Conservation (phyloP, 805 yeast genomes). For the Pichia gijzeniarum region DNA sequence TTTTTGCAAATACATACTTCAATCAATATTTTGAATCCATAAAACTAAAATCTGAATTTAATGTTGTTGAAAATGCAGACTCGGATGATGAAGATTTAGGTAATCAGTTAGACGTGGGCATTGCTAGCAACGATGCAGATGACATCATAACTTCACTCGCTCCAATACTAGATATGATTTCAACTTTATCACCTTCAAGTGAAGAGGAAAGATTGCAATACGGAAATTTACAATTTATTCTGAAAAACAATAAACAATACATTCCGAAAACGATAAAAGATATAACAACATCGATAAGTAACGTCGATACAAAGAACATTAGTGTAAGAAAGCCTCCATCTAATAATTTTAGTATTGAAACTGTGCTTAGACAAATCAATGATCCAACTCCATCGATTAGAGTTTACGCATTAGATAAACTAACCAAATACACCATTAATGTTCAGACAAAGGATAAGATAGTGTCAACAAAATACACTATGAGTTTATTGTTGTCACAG, state of each 20-base stretch:
- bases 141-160: slow-evolving; percentile 29
- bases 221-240: slow-evolving; percentile 11
- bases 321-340: neutral
- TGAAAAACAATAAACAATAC: neutral
- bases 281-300: slow-evolving; percentile 5
- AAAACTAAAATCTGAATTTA: slow-evolving; percentile 1
- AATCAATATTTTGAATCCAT: slow-evolving; percentile 3
- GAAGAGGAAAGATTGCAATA: slow-evolving; percentile 5
- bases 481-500: slow-evolving; percentile 56
- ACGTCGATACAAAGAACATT: neutral
- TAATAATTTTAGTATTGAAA: slow-evolving; percentile 39
- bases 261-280: slow-evolving; percentile 4
- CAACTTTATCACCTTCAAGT: slow-evolving; percentile 1
- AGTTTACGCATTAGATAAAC: slow-evolving; percentile 72
- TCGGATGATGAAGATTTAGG: slow-evolving; percentile 37
- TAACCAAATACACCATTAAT: slow-evolving; percentile 42
- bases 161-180: slow-evolving; percentile 12
- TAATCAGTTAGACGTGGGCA: slow-evolving; percentile 13
- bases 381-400: slow-evolving; percentile 80
- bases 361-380: slow-evolving; percentile 60
- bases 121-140: slow-evolving; percentile 26
- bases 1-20: slow-evolving; percentile 8
- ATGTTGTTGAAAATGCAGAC: slow-evolving; percentile 21
- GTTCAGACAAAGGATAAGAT: slow-evolving; percentile 14
- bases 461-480: slow-evolving; percentile 37